Base-by-base conservation (phyloP, 2,329 filamentous ascomycete species). In the Pyricularia grisea region DNA sequence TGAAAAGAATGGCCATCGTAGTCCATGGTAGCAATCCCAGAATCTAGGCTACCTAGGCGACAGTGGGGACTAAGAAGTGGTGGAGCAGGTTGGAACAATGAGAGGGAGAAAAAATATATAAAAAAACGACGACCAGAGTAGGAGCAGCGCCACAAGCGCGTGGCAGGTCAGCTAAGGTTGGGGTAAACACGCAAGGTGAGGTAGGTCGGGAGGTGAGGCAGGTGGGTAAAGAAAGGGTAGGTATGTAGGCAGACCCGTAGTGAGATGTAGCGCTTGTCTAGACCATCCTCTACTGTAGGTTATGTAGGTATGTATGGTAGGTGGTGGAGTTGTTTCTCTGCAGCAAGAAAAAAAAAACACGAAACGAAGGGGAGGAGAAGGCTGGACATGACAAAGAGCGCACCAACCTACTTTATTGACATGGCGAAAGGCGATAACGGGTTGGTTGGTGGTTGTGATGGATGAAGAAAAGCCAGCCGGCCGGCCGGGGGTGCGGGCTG, bases 361-460 rank as follows among this genome's bases (percentile, higher is more conserved):
- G 30, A 66, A 67, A 60, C 70, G 36, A 70, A 68, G 50, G 71
- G 65, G 63, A 42, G 55, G 67, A 67, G 68, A 64, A 68, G 65
- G 60, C 36, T 60, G 66, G 68, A 69, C 60, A 63, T 63, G 60
- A 63, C 60, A 63, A 67, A 70, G 70, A 70, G 69, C 71, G 71
- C 70, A 71, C 28, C 69, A 70, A 75, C 75, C 73, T 71, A 76
- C 75, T 76, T 80, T 77, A 80, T 79, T 76, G 79, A 80, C 79
- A 80, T 80, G 75, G 74, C 75, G 72, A 74, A 42, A 31, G 31
- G 68, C 30, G 28, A 31, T 30, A 60, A 27, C 42, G 65, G 66
- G 65, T 28, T 63, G 60, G 60, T 63, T 63, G 60, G 42, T 50
- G 42, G 36, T 36, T 70, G 69, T 65, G 69, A 65, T 50, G 67